Conservation (phyloP, 106 monocot genomes). For the Allium fistulosum region DNA sequence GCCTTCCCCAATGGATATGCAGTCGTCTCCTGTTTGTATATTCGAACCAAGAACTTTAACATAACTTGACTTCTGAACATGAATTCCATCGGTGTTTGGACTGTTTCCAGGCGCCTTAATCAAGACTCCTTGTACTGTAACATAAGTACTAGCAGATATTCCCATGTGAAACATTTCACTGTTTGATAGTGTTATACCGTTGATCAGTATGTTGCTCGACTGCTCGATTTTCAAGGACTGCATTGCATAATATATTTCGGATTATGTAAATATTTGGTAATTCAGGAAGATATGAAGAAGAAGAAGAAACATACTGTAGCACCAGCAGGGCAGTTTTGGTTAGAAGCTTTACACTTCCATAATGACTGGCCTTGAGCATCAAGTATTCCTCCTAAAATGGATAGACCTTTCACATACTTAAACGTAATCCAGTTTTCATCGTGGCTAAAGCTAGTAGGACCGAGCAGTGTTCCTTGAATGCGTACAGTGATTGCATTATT, state of each 20-base stretch:
- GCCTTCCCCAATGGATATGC: slow-evolving; percentile 2
- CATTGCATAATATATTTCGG: background rate
- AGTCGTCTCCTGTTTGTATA: slow-evolving; percentile 3
- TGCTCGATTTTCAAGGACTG: background rate
- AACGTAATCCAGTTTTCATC: background rate
- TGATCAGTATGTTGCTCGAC: background rate
- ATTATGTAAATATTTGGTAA: no score
- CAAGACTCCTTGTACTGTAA: background rate
- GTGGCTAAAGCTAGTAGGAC: background rate
- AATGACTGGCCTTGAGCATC: slow-evolving; percentile 4
- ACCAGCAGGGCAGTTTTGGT: background rate
- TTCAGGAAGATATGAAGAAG: no score
- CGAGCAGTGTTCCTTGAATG: background rate
- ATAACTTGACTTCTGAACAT: background rate
- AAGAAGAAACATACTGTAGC: slow-evolving; percentile 13
- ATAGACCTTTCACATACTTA: slow-evolving; percentile 2
- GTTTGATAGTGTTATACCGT: background rate
- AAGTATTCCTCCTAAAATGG: background rate
- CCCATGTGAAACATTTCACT: slow-evolving; percentile 4
- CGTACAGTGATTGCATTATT: background rate
- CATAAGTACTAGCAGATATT: no score
- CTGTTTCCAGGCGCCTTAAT: slow-evolving; percentile 1
- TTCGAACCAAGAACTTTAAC: background rate
- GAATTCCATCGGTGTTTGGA: slow-evolving; percentile 9
- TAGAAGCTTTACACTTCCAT: background rate